Percentiles rank a stretch among this genome's conserved stretches.
phyloP scores from a whole-genome alignment of 306 rosid genomes.

The Prunus campanulata region DNA sequence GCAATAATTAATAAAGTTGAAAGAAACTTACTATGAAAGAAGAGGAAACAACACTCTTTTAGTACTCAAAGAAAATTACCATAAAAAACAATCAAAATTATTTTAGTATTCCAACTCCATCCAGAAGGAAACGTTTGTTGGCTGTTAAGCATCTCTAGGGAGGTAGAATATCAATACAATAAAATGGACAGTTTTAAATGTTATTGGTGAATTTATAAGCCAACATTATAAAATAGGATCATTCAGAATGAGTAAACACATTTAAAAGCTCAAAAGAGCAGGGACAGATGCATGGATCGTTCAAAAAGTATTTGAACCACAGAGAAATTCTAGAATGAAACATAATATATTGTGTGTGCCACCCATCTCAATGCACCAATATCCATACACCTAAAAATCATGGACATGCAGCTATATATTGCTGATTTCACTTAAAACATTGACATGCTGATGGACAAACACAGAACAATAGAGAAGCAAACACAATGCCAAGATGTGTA shows the following conservation, averaged over 20 bases:
- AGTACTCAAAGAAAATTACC: background rate
- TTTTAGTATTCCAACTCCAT: conserved; percentile 1
- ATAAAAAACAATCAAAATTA: background rate
- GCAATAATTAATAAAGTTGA: background rate
- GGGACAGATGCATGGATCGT: background rate
- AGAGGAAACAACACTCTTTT: background rate
- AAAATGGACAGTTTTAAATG: background rate
- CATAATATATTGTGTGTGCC: background rate
- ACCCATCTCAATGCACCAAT: background rate
- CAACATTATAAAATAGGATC: background rate
- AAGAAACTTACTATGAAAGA: background rate
- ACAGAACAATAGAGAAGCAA: conserved; percentile 16
- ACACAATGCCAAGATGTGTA: background rate
- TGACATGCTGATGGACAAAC: background rate
- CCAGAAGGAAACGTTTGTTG: background rate
- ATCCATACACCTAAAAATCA: background rate
- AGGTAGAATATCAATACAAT: background rate
- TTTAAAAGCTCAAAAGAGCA: background rate
- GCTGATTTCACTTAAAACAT: background rate
- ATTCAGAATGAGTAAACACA: background rate
- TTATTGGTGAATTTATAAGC: too few species aligned
- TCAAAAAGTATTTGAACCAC: background rate
- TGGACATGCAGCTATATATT: background rate
- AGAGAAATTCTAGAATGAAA: background rate
- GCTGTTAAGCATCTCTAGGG: background rate